phyloP scores from a whole-genome alignment of 2,329 filamentous ascomycete species.

The Calonectria crousiana region DNA sequence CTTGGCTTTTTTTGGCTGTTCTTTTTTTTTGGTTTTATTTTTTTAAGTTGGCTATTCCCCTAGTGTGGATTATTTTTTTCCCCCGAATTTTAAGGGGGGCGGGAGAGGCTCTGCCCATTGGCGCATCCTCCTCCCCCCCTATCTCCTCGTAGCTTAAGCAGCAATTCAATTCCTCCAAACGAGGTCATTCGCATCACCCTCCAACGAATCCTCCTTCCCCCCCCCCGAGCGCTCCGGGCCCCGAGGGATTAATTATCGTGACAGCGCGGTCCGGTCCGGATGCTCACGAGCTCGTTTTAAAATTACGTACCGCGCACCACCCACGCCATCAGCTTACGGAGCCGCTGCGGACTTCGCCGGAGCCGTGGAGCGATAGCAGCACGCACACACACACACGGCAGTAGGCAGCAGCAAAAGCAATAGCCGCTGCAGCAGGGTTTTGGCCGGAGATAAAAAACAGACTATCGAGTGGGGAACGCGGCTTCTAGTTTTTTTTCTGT shows the following conservation, averaged over 20 bases:
- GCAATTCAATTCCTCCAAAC: not conserved
- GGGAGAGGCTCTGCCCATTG: not conserved
- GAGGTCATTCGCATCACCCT: not conserved
- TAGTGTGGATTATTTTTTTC: not conserved
- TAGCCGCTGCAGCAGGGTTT: not conserved
- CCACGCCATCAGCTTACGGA: constrained; percentile 13
- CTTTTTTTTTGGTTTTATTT: not conserved
- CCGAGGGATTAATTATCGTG: constrained; percentile 8
- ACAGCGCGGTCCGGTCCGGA: not conserved
- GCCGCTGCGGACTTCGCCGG: constrained; percentile 8
- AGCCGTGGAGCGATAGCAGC: not conserved
- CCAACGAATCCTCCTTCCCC: too few species aligned
- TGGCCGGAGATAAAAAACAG: not conserved
- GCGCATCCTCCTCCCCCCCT: too few species aligned
- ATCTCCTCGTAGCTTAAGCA: not conserved
- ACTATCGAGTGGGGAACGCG: not conserved
- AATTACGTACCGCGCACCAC: not conserved
- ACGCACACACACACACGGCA: not conserved
- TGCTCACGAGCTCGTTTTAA: not conserved
- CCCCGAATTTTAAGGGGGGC: not conserved
- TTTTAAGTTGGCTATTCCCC: not conserved
- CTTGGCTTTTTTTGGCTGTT: not conserved
- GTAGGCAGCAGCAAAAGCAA: not conserved
- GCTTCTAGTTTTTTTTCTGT: not conserved
- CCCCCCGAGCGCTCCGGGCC: not conserved